A percentile compares a stretch with the other conserved stretches of the same genome.
phyloP scores from a whole-genome alignment of 257 asterid genomes.

The Jacaranda mimosifolia region DNA sequence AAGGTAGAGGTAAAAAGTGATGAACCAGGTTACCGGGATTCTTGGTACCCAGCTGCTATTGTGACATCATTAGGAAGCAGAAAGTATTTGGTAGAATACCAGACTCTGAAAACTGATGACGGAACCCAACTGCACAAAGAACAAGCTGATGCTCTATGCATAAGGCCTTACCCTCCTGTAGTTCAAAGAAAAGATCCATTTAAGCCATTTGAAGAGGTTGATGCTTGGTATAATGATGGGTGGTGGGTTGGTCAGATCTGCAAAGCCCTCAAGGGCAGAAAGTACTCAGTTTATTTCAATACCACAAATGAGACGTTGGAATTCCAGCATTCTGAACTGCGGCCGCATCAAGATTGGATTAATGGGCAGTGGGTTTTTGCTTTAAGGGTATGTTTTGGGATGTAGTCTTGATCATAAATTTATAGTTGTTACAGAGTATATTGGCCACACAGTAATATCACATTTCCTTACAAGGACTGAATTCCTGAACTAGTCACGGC shows the following conservation, averaged over 20 bases:
- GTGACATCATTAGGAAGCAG: constrained; percentile 37
- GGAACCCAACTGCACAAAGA: constrained; percentile 48
- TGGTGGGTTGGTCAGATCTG: constrained; percentile 65
- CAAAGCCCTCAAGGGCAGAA: constrained; percentile 44
- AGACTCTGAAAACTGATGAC: constrained; percentile 50
- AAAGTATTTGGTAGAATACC: constrained; percentile 56
- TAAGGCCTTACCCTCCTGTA: constrained; percentile 61
- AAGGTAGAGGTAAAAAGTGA: constrained; percentile 63
- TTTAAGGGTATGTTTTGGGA: constrained; percentile 41
- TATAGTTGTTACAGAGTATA: background rate
- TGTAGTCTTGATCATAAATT: background rate
- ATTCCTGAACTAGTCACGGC: background rate
- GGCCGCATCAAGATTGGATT: constrained; percentile 67
- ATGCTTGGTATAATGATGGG: constrained; percentile 64
- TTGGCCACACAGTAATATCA: background rate
- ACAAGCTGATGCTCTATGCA: constrained; percentile 52
- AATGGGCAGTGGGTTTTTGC: constrained; percentile 57
- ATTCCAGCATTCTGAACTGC: constrained; percentile 62
- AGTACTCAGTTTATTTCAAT: constrained; percentile 48
- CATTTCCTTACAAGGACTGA: too few species aligned
- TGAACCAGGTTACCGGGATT: constrained; percentile 50
- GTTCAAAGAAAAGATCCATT: constrained; percentile 43
- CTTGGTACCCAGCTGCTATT: constrained; percentile 65
- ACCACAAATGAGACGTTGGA: constrained; percentile 49
- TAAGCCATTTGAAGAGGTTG: constrained; percentile 56